These are phyloP conservation scores for Sclerotinia trifoliorum DNA, from an alignment of 2,329 filamentous ascomycete genomes.

Conservation along the genomic window DNA sequence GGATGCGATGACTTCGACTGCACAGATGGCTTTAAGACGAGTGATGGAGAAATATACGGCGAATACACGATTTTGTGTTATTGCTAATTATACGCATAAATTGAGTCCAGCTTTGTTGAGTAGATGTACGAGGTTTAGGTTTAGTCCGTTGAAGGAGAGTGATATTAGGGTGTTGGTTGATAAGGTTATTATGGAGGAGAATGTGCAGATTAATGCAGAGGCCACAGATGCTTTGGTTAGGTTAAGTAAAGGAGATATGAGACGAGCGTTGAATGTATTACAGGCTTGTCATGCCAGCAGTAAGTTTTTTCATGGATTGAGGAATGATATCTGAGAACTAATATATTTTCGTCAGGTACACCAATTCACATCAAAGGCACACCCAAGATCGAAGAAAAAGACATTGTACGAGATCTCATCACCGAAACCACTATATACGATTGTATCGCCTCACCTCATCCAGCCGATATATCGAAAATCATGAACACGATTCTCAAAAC, in stretches of 20 bases:
- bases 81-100: constrained; percentile 98
- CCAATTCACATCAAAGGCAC: constrained; percentile 62
- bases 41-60: constrained; percentile 99
- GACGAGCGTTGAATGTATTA: constrained; percentile 87
- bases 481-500: constrained; percentile 79
- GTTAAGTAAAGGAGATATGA: constrained; percentile 94
- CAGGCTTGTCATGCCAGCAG: constrained; percentile 96
- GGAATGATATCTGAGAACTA: constrained; percentile 2
- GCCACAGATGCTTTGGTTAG: constrained; percentile 81
- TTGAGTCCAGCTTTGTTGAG: constrained; percentile 89
- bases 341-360: constrained; percentile 53
- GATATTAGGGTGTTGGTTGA: constrained; percentile 87
- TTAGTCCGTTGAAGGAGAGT: constrained; percentile 84
- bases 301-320: constrained; percentile 44
- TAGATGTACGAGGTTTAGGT: constrained; percentile 90
- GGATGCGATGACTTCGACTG: constrained; percentile 99
- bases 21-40: constrained; percentile 91
- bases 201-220: constrained; percentile 76
- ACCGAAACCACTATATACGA: constrained; percentile 93
- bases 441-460: constrained; percentile 93
- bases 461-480: constrained; percentile 82
- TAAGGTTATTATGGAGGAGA: constrained; percentile 83
- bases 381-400: constrained; percentile 59
- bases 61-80: constrained; percentile 97
- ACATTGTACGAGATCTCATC: constrained; percentile 78